Conservation (phyloP, 352 stramenopile genomes). For the Pythium utonaiense region DNA sequence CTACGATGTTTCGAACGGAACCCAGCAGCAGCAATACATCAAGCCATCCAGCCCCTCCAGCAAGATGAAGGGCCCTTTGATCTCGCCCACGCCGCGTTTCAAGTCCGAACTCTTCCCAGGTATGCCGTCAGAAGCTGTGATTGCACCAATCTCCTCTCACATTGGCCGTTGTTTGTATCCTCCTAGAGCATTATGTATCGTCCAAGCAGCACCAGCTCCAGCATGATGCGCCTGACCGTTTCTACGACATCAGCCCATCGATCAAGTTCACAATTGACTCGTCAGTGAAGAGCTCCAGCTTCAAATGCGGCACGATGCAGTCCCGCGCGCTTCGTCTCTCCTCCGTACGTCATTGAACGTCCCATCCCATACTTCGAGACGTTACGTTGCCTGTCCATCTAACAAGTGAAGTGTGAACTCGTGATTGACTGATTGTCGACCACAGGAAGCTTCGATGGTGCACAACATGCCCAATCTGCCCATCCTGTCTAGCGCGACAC, state of each 20-base stretch:
- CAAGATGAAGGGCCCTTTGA: constrained; percentile 40
- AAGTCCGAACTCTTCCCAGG: constrained; percentile 67
- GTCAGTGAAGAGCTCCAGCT: constrained; percentile 60
- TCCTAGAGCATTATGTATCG: constrained; percentile 58
- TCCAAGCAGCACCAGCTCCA: constrained; percentile 57
- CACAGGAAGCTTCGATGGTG: constrained; percentile 60
- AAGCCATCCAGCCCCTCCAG: constrained; percentile 20
- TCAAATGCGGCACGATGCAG: constrained; percentile 62
- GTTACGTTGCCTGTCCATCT: no score
- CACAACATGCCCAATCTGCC: constrained; percentile 69
- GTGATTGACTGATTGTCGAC: no score
- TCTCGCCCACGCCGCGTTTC: constrained; percentile 65
- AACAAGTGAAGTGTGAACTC: no score
- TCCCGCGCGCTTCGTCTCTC: constrained; percentile 49
- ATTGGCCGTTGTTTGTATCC: background rate
- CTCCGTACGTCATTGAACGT: constrained; percentile 30
- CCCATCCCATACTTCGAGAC: background rate
- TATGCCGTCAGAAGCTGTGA: constrained; percentile 14
- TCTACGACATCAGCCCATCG: constrained; percentile 71
- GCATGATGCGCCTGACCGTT: constrained; percentile 55
- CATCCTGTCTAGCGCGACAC: constrained; percentile 50
- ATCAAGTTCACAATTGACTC: constrained; percentile 69
- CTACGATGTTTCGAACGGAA: constrained; percentile 10
- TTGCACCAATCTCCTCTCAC: background rate
- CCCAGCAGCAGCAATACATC: background rate